Base-by-base conservation (phyloP, 192 early-diverging fungal genomes). In the Jimgerdemannia lactiflua region DNA sequence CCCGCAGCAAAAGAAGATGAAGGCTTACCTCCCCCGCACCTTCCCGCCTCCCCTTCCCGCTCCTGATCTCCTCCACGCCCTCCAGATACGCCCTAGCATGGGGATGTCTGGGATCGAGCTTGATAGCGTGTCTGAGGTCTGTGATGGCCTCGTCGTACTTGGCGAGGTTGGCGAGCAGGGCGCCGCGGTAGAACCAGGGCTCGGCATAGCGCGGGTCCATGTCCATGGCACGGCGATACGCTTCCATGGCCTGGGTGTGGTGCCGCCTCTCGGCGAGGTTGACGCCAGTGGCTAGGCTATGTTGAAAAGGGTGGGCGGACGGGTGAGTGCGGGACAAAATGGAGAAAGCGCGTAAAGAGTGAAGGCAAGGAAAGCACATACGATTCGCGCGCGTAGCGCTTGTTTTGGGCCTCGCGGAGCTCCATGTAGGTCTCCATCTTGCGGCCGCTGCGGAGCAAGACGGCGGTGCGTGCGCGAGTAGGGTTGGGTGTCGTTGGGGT, bases 191-290 rank as follows among this genome's bases (percentile, higher is more conserved):
- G 49, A 59, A 74, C 87, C 80, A 73, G 29, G 69, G 67, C 77
- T 81, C 75, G 44, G 82, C 65, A 75, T 77, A 80, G 77, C 80
- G 72, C 64, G 85, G 66, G 43, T 82, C 81, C 81, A 82, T 82
- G 39, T 82, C 77, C 41, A 78, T 44, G 18, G 77, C 81, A 17
- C 81, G 74, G 40, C 79, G 75, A 68, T 78, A 82, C 44, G 65
- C 75, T 29, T 78, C 74, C 64, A 76, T 43, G 18, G 81, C 81
- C 6, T 82, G 73, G 17, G 76, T 73, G 4, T 75, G 39, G 20
- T 67, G 40, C 19, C 76, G 74, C 18, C 76, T 63, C 59, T 78
- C 71, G 41, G 73, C 67, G n/a, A 40, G 67, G 20, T 73, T 78
- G 14, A 79, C 63, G 59, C 78, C 87, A 80, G 76, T 71, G 29